Evolutionary conservation across 2,329 filamentous ascomycete genomes (phyloP).

Genomic region (Penicillium sp.): DNA sequence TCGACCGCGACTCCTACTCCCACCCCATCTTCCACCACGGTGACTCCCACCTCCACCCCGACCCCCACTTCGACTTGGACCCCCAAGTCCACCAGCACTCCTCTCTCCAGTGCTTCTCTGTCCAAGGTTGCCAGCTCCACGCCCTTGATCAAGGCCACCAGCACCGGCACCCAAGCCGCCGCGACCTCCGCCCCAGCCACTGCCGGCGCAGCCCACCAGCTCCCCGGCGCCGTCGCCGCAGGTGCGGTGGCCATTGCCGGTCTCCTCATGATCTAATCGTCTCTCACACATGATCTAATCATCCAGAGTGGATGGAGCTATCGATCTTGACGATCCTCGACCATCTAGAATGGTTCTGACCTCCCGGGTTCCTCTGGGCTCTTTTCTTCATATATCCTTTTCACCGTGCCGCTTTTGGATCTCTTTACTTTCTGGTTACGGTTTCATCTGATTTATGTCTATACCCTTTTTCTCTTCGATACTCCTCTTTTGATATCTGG

Average conservation of each 20-base stretch:
- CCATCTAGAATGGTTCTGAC: neutral
- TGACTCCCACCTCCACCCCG: conserved; percentile 10
- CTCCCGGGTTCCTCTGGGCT: neutral
- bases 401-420: neutral
- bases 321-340: no score
- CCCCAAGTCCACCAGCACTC: conserved; percentile 16
- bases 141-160: conserved; percentile 19
- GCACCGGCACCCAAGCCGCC: conserved; percentile 11
- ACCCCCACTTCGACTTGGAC: conserved; percentile 9
- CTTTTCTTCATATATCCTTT: conserved; percentile 5
- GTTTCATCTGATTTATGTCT: conserved; percentile 8
- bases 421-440: conserved; percentile 1
- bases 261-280: conserved; percentile 34
- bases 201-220: conserved; percentile 25
- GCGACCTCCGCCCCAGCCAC: conserved; percentile 12
- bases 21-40: conserved; percentile 5
- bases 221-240: conserved; percentile 31
- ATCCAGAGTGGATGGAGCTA: conserved; percentile 2
- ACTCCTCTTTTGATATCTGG: conserved; percentile 3
- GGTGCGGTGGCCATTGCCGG: conserved; percentile 36
- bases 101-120: conserved; percentile 14
- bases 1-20: conserved; percentile 25
- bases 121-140: conserved; percentile 21
- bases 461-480: conserved; percentile 9
- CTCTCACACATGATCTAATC: neutral